These are phyloP conservation scores for Psophocarpus tetragonolobus DNA, from an alignment of 306 rosid genomes.

Conservation along the genomic window DNA sequence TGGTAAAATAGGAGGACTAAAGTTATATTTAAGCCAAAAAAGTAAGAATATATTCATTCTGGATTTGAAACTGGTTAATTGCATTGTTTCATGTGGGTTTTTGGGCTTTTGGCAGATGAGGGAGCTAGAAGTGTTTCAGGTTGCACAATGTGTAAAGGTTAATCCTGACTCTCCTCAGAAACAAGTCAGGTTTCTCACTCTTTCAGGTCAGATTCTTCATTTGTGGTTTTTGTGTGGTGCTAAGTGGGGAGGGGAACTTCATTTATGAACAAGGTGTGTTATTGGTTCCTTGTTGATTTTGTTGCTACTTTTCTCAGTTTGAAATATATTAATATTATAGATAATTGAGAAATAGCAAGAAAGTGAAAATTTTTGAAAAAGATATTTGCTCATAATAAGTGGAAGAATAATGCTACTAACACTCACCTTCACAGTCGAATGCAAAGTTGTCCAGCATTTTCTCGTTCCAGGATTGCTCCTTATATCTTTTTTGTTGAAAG, in stretches of 20 bases:
- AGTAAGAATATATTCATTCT: neutral
- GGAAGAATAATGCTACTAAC: neutral
- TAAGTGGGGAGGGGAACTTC: conserved; percentile 8
- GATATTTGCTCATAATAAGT: neutral
- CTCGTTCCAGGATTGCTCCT: neutral
- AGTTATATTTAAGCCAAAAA: neutral
- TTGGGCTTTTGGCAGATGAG: conserved; percentile 58
- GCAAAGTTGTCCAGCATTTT: neutral
- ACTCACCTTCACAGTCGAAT: neutral
- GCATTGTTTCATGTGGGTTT: conserved; percentile 25
- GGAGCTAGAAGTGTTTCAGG: conserved; percentile 58
- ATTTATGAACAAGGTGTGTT: neutral
- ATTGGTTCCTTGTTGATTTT: neutral
- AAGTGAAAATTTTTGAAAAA: neutral
- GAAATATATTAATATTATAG: neutral
- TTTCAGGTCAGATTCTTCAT: conserved; percentile 61
- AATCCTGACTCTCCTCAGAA: conserved; percentile 99
- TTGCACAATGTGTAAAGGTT: conserved; percentile 79
- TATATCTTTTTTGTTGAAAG: neutral
- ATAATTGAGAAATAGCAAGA: neutral
- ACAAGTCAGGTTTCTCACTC: conserved; percentile 92
- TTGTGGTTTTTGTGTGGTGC: conserved; percentile 27
- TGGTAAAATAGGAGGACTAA: no score
- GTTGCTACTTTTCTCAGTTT: neutral
- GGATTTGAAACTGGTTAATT: neutral